phyloP scores from a whole-genome alignment of 768 basidiomycete genomes.

The Mycena galericulata region DNA sequence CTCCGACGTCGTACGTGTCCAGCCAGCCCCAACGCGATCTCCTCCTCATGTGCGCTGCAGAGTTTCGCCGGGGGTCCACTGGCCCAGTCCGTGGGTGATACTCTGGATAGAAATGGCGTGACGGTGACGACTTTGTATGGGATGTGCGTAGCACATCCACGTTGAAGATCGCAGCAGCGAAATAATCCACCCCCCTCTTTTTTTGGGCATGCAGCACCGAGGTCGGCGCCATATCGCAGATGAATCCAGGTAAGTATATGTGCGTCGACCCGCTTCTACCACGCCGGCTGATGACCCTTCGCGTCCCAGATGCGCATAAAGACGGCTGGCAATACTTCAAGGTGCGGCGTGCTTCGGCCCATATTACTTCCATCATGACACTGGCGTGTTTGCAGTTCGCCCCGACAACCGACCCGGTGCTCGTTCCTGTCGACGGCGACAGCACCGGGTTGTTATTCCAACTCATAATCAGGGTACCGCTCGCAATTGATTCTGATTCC shows the following conservation, averaged over 20 bases:
- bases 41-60: not conserved
- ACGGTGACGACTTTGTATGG: not conserved
- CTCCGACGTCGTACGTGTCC: not conserved
- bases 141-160: not conserved
- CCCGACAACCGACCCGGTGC: not conserved
- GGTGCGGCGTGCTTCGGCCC: not conserved
- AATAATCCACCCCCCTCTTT: not conserved
- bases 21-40: not conserved
- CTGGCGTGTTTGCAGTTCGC: not conserved
- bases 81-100: not conserved
- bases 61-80: conserved; percentile 1
- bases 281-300: not conserved
- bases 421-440: conserved; percentile 12
- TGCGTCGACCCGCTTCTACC: not conserved
- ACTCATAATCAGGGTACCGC: conserved; percentile 14
- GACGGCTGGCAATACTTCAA: conserved; percentile 18
- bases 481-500: too few species aligned
- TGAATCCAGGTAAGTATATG: not conserved
- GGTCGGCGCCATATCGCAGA: not conserved
- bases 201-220: conserved; percentile 6
- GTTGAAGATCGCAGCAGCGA: not conserved
- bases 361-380: not conserved
- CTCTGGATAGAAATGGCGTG: not conserved
- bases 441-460: conserved; percentile 6
- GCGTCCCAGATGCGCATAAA: not conserved